These are phyloP conservation scores for Polygonum aviculare DNA, from an alignment of 148 eudicot species.

Conservation along the genomic window DNA sequence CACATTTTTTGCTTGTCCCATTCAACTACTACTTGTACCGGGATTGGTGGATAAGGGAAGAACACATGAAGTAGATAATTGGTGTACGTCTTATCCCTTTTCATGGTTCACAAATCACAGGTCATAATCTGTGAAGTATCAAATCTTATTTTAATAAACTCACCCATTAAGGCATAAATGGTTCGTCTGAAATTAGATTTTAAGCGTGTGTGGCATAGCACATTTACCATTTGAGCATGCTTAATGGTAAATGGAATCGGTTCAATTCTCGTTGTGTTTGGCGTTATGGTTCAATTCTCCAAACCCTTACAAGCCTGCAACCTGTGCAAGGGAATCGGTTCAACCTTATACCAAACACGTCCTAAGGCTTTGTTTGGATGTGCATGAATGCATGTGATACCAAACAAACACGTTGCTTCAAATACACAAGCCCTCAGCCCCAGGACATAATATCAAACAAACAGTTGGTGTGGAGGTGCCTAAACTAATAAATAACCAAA, in stretches of 20 bases:
- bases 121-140: neutral
- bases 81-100: neutral
- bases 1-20: neutral
- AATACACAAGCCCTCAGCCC: neutral
- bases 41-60: neutral
- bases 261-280: too few species aligned
- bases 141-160: neutral
- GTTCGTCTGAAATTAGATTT: too few species aligned
- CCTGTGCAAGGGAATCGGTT: neutral
- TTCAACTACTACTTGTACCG: neutral
- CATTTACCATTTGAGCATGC: too few species aligned
- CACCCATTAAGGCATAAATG: neutral
- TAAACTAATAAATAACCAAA: neutral
- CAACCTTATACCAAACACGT: neutral
- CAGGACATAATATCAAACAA: neutral
- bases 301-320: too few species aligned
- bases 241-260: too few species aligned
- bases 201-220: too few species aligned
- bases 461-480: neutral
- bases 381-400: neutral
- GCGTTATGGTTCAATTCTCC: too few species aligned
- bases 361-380: neutral
- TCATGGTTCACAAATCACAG: neutral
- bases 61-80: neutral
- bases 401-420: neutral